phyloP scores from a whole-genome alignment of 768 basidiomycete species.

The Collybia nuda region DNA sequence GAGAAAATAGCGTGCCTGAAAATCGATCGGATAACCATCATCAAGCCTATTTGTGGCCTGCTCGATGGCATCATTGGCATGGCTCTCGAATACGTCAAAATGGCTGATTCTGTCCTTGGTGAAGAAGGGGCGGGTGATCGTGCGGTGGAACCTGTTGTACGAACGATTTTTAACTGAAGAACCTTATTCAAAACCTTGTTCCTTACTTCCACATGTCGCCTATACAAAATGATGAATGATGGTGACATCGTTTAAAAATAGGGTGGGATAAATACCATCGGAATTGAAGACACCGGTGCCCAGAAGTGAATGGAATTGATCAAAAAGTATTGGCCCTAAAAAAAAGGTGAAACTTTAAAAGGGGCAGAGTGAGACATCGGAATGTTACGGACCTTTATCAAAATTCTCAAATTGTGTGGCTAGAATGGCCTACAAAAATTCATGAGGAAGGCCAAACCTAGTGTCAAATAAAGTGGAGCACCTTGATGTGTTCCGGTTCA shows the following conservation, averaged over 20 bases:
- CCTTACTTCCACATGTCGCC: constrained; percentile 74
- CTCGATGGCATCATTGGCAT: constrained; percentile 46
- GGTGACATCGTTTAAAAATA: neutral
- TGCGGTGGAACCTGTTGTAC: constrained; percentile 53
- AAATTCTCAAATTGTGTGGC: constrained; percentile 48
- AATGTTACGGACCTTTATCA: constrained; percentile 35
- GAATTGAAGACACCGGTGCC: constrained; percentile 62
- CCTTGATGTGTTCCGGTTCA: constrained; percentile 51
- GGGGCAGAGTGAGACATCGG: constrained; percentile 2
- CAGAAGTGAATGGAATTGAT: constrained; percentile 35
- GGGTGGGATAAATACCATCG: constrained; percentile 39
- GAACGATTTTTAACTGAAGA: neutral
- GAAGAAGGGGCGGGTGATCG: constrained; percentile 74
- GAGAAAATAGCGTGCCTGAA: constrained; percentile 42
- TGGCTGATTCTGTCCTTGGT: constrained; percentile 57
- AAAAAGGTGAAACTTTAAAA: neutral
- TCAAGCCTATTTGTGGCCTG: constrained; percentile 42
- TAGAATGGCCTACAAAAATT: constrained; percentile 31
- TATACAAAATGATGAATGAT: constrained; percentile 14
- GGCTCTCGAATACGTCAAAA: constrained; percentile 61
- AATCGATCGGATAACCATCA: constrained; percentile 53
- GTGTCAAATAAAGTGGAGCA: neutral
- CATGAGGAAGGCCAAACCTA: neutral
- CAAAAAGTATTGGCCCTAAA: constrained; percentile 22
- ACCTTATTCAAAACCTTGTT: too few relatives aligned